These are phyloP conservation scores for Colletotrichum falcatum DNA, from an alignment of 2,329 filamentous ascomycete genomes.

Conservation along the genomic window DNA sequence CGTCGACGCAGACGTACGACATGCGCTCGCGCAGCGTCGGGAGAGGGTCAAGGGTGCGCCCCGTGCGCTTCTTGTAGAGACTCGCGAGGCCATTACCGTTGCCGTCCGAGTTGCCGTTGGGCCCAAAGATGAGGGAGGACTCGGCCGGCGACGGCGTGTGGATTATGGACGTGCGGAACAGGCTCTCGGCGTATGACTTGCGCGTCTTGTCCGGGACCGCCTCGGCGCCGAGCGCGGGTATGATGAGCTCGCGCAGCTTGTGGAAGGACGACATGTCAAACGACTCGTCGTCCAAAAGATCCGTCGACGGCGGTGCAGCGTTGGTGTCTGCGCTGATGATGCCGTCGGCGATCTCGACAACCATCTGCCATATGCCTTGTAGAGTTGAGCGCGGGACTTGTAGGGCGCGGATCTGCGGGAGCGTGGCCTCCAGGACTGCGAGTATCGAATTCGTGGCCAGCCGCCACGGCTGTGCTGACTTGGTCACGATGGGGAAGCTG, in stretches of 20 bases:
- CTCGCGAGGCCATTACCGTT: slow-evolving; percentile 64
- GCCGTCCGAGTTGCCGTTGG: slow-evolving; percentile 49
- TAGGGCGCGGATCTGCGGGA: slow-evolving; percentile 69
- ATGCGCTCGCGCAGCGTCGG: slow-evolving; percentile 77
- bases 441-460: slow-evolving; percentile 80
- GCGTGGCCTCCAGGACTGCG: slow-evolving; percentile 73
- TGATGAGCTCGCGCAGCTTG: slow-evolving; percentile 77
- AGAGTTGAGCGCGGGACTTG: slow-evolving; percentile 59
- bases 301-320: slow-evolving; percentile 56
- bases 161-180: slow-evolving; percentile 87
- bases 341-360: slow-evolving; percentile 75
- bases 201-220: slow-evolving; percentile 75
- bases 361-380: slow-evolving; percentile 75
- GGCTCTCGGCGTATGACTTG: slow-evolving; percentile 75
- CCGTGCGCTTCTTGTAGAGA: slow-evolving; percentile 74
- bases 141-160: slow-evolving; percentile 72
- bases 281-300: slow-evolving; percentile 75
- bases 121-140: slow-evolving; percentile 64
- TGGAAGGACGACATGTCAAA: slow-evolving; percentile 85
- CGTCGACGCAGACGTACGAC: slow-evolving; percentile 83
- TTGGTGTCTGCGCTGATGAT: slow-evolving; percentile 75
- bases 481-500: slow-evolving; percentile 77
- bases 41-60: slow-evolving; percentile 76
- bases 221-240: slow-evolving; percentile 76
- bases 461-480: slow-evolving; percentile 80